Evolutionary conservation across 768 basidiomycete species (phyloP).

Genomic region (Russula sp.): DNA sequence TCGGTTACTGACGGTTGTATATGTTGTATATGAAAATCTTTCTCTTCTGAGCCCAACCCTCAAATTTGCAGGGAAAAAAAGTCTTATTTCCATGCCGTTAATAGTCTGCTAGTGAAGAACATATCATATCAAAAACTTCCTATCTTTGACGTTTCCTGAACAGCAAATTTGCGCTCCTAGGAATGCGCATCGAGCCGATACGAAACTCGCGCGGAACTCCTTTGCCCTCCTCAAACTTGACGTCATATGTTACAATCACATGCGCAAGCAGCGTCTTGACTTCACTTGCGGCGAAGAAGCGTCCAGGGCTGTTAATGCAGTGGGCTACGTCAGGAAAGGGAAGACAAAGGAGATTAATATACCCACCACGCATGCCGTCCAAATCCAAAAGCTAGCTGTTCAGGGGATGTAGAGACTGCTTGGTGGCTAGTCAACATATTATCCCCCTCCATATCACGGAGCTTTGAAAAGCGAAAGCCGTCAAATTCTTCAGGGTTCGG

Average conservation of each 20-base stretch:
- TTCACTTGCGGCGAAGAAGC: slow-evolving; percentile 27
- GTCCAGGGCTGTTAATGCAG: neutral
- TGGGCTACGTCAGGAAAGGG: neutral
- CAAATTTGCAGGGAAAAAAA: neutral
- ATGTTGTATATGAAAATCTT: neutral
- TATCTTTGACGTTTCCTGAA: slow-evolving; percentile 26
- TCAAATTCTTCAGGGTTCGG: slow-evolving; percentile 37
- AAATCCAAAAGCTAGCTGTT: slow-evolving; percentile 32
- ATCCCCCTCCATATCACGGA: slow-evolving; percentile 25
- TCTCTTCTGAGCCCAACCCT: neutral
- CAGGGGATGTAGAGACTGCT: slow-evolving; percentile 27
- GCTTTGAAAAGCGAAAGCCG: slow-evolving; percentile 37
- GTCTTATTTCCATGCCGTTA: neutral
- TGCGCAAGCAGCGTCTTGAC: slow-evolving; percentile 28
- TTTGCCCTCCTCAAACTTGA: slow-evolving; percentile 25
- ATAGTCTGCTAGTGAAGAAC: neutral
- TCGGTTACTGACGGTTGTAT: neutral
- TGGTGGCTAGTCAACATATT: slow-evolving; percentile 22
- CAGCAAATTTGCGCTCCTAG: slow-evolving; percentile 19
- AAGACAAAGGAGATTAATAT: too few species aligned
- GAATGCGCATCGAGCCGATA: slow-evolving; percentile 8
- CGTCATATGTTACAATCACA: slow-evolving; percentile 26
- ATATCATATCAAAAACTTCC: neutral
- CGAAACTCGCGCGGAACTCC: slow-evolving; percentile 1
- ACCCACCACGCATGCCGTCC: slow-evolving; percentile 28